Conservation (phyloP, 805 yeast genomes). For the Blastobotrys americana region DNA sequence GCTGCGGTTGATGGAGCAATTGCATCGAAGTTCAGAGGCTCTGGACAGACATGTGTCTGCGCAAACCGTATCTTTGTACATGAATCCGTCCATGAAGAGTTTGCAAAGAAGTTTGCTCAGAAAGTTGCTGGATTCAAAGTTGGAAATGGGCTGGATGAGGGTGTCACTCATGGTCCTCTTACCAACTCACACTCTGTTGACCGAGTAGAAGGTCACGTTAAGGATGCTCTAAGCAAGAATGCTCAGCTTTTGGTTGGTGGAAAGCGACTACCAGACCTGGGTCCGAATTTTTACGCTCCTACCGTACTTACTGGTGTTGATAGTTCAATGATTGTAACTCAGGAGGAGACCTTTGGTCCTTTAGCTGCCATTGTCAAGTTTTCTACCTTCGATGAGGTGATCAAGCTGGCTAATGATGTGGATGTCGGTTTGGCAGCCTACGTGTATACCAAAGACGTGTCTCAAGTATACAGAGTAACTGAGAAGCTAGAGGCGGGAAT, state of each 20-base stretch:
- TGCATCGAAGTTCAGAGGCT: slow-evolving; percentile 64
- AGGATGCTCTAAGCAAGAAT: slow-evolving; percentile 59
- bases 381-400: slow-evolving; percentile 54
- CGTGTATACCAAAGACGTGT: slow-evolving; percentile 51
- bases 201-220: slow-evolving; percentile 56
- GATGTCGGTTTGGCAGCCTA: slow-evolving; percentile 76
- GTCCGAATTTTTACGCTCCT: slow-evolving; percentile 60
- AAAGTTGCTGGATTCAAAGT: slow-evolving; percentile 41
- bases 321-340: slow-evolving; percentile 46
- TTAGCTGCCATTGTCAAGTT: slow-evolving; percentile 66
- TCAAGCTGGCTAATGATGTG: slow-evolving; percentile 55
- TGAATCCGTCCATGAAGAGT: slow-evolving; percentile 56
- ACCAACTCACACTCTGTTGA: slow-evolving; percentile 56
- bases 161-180: slow-evolving; percentile 68
- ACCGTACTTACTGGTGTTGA: slow-evolving; percentile 60
- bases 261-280: slow-evolving; percentile 45
- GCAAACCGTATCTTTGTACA: slow-evolving; percentile 71
- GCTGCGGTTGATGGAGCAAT: slow-evolving; percentile 61
- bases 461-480: slow-evolving; percentile 51
- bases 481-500: slow-evolving; percentile 69
- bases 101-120: slow-evolving; percentile 43
- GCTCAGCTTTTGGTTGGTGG: slow-evolving; percentile 64
- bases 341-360: slow-evolving; percentile 81
- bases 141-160: slow-evolving; percentile 57
- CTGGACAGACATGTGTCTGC: slow-evolving; percentile 81